Percentiles rank a stretch among this genome's conserved stretches.
phyloP scores from a whole-genome alignment of 208 protist species.

The Strigomonas oncopelti region DNA sequence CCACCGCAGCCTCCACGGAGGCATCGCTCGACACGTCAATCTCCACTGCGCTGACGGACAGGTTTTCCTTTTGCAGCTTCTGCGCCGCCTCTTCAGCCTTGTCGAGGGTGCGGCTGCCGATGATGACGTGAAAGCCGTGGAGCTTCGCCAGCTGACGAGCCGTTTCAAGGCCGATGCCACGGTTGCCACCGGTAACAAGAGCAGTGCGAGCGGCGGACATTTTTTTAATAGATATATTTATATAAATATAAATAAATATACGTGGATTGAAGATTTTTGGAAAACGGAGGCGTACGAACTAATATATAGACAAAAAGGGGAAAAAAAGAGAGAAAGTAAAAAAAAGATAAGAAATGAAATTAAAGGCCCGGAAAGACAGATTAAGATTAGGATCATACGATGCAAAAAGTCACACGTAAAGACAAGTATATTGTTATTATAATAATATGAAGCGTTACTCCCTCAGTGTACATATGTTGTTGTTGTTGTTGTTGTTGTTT shows the following conservation, averaged over 20 bases:
- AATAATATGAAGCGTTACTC: too few species aligned
- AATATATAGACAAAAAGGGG: background rate
- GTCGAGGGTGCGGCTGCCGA: slow-evolving; percentile 45
- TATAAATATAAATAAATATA: too few species aligned
- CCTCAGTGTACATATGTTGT: too few species aligned
- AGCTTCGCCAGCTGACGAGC: slow-evolving; percentile 50
- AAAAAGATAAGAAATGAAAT: too few species aligned
- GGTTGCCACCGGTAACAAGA: slow-evolving; percentile 79
- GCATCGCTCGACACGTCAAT: slow-evolving; percentile 44
- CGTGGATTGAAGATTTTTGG: too few species aligned
- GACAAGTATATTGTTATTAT: too few species aligned
- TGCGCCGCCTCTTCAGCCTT: slow-evolving; percentile 40
- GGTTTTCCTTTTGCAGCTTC: slow-evolving; percentile 25
- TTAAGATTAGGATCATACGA: too few species aligned
- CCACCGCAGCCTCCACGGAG: slow-evolving; percentile 46
- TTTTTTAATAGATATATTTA: too few species aligned
- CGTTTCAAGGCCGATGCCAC: slow-evolving; percentile 76
- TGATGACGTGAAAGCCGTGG: slow-evolving; percentile 50
- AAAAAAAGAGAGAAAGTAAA: background rate
- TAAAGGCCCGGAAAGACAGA: too few species aligned
- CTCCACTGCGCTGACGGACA: slow-evolving; percentile 36
- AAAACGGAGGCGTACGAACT: too few species aligned
- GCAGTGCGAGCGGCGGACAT: background rate
- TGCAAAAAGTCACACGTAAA: too few species aligned
- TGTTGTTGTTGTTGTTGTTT: too few species aligned